Evolutionary conservation across 352 stramenopile species (phyloP), one percentile per base, ranked within the genome.

Genomic region (Globisporangium paddicum): DNA sequence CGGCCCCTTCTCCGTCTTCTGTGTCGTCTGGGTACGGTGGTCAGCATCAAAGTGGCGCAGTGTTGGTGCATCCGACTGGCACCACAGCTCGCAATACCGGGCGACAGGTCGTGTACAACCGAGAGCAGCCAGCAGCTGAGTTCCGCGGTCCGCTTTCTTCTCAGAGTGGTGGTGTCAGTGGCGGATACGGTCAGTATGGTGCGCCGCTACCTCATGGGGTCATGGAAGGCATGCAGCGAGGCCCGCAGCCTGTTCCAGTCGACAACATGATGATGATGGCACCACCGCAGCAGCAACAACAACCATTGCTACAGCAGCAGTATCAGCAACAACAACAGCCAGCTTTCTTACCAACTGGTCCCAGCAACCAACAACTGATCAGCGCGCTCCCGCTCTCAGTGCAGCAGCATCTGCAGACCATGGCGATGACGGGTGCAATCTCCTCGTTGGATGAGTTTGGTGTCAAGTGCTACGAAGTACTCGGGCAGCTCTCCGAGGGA

Each of bases 381-480:
- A 14, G 51, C n/a, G 25, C 37, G 11, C 69, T 93, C 30, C 77
- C 84, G 2, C 55, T 82, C 11, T 85, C 78, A 7, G 77, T 90
- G 53, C 84, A 90, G 46, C 80, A 81, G 47, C 79, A 89, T 48
- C 55, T 93, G 56, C 68, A 81, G 54, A 71, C 71, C 52, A 76
- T 93, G 58, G 79, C 80, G 21, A 72, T 69, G 9, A 79, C 72
- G 38, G 74, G 64, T 13, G 79, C 77, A 18, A 56, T 93, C 51
- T 45, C 72, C 9, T 87, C 79, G 18, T 60, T 93, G 38, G 78
- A 91, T 56, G 81, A 93, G 57, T 74, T 90, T 41, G 78, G 79
- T 23, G 76, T 84, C 40, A 91, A 93, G 52, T 91, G 81, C 61
- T 93, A 93, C 62, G 81, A 93, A 49, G 73, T 90, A 48, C 73